Evolutionary conservation across 2,329 filamentous ascomycete genomes (phyloP).

Genomic region (Fusarium pininemorale): DNA sequence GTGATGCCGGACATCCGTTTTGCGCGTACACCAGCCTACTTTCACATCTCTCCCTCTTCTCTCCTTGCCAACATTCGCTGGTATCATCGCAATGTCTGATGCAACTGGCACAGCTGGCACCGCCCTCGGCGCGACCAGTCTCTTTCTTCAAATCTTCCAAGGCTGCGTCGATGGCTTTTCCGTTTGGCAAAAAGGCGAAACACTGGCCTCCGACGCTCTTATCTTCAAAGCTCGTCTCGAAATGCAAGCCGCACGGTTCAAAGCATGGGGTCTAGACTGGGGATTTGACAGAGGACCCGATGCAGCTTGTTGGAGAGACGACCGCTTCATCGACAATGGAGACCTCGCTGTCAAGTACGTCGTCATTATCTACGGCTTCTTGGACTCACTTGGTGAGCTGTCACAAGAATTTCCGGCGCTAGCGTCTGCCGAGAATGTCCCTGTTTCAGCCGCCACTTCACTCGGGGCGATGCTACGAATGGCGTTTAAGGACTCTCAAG

Average conservation of each 20-base stretch:
- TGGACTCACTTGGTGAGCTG: background rate
- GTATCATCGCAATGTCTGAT: background rate
- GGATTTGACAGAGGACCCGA: background rate
- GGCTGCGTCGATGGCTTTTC: background rate
- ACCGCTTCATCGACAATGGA: background rate
- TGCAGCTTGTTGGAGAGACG: background rate
- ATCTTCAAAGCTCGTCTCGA: background rate
- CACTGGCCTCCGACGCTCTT: rapidly evolving
- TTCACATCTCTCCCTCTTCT: background rate
- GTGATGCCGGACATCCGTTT: background rate
- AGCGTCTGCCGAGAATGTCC: background rate
- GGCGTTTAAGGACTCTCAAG: background rate
- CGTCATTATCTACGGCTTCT: background rate
- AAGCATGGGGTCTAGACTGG: background rate
- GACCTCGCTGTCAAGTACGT: background rate
- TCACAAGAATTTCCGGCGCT: background rate
- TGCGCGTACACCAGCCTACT: background rate
- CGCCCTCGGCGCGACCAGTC: background rate
- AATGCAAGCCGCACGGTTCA: background rate
- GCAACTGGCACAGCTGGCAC: background rate
- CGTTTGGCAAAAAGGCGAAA: background rate
- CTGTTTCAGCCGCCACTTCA: background rate
- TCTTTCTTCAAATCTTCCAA: background rate
- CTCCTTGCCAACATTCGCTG: background rate
- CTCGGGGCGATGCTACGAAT: background rate